These are phyloP conservation scores for Cryptococcus sp. DNA, from an alignment of 1,284 basidiomycete genomes.

Conservation along the genomic window DNA sequence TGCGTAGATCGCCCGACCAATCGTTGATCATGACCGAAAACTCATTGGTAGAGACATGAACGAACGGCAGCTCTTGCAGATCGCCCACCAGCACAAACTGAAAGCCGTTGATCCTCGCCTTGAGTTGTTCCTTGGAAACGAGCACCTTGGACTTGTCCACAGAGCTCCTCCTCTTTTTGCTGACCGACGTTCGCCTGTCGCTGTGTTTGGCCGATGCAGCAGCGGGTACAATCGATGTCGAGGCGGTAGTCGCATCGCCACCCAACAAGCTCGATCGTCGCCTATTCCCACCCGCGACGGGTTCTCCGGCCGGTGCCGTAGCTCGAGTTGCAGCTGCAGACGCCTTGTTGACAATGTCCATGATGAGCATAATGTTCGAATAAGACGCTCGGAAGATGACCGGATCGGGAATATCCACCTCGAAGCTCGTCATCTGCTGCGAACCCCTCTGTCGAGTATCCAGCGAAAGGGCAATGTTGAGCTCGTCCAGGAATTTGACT, in stretches of 20 bases:
- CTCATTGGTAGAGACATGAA: slow-evolving; percentile 80
- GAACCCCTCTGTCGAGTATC: slow-evolving; percentile 71
- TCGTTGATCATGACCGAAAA: slow-evolving; percentile 81
- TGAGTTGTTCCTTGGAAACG: slow-evolving; percentile 76
- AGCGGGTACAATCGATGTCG: slow-evolving; percentile 14
- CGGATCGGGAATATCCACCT: slow-evolving; percentile 69
- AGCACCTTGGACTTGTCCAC: slow-evolving; percentile 52
- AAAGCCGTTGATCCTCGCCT: slow-evolving; percentile 80
- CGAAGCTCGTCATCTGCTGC: slow-evolving; percentile 77
- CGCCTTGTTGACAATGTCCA: slow-evolving; percentile 82
- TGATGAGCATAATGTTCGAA: slow-evolving; percentile 86
- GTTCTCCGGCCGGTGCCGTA: slow-evolving; percentile 14
- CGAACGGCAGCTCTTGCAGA: slow-evolving; percentile 86
- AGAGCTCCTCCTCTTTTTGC: slow-evolving; percentile 49
- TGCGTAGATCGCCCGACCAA: slow-evolving; percentile 86
- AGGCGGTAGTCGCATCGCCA: slow-evolving; percentile 12
- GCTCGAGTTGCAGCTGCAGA: slow-evolving; percentile 55
- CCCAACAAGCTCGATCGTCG: slow-evolving; percentile 3
- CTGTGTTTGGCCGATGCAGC: slow-evolving; percentile 6
- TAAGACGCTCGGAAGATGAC: slow-evolving; percentile 89
- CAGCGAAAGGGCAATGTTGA: slow-evolving; percentile 80
- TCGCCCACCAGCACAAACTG: slow-evolving; percentile 93
- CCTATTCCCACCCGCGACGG: neutral
- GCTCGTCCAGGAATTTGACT: slow-evolving; percentile 87
- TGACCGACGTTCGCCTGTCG: slow-evolving; percentile 43